Evolutionary conservation across 768 basidiomycete species (phyloP).

Genomic region (Tulasnella sp.): DNA sequence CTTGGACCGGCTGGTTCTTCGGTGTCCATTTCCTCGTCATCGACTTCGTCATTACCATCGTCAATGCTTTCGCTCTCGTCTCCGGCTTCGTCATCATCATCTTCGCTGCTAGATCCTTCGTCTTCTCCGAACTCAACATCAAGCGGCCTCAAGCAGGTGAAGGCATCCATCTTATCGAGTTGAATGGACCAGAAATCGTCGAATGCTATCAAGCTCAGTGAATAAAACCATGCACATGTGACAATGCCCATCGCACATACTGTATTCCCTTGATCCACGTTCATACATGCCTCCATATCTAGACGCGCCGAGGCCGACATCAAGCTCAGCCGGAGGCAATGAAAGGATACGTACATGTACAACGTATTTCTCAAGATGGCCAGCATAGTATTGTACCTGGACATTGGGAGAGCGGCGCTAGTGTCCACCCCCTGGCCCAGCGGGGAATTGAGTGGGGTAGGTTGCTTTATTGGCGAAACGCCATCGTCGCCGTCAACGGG

Average conservation of each 20-base stretch:
- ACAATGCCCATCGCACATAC: neutral
- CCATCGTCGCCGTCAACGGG: too few relatives aligned
- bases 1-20: conserved; percentile 17
- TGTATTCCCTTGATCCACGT: conserved; percentile 69
- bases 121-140: conserved; percentile 46
- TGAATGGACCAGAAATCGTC: conserved; percentile 76
- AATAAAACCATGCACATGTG: neutral
- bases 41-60: conserved; percentile 29
- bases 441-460: too few relatives aligned
- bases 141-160: conserved; percentile 56
- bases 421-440: too few relatives aligned
- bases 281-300: conserved; percentile 89
- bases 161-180: conserved; percentile 76
- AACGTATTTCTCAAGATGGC: conserved; percentile 72
- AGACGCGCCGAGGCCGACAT: neutral
- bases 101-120: conserved; percentile 23
- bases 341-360: conserved; percentile 50
- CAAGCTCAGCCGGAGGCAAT: neutral
- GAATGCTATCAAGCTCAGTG: conserved; percentile 33
- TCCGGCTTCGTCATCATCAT: conserved; percentile 39
- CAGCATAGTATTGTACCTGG: conserved; percentile 89
- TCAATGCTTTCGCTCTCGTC: conserved; percentile 34
- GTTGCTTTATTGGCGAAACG: too few relatives aligned
- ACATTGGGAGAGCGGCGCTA: conserved; percentile 55
- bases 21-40: conserved; percentile 22